A percentile compares a stretch with the other conserved stretches of the same genome.
Conservation (phyloP, 345 rosid species). For the Balakata baccata region DNA sequence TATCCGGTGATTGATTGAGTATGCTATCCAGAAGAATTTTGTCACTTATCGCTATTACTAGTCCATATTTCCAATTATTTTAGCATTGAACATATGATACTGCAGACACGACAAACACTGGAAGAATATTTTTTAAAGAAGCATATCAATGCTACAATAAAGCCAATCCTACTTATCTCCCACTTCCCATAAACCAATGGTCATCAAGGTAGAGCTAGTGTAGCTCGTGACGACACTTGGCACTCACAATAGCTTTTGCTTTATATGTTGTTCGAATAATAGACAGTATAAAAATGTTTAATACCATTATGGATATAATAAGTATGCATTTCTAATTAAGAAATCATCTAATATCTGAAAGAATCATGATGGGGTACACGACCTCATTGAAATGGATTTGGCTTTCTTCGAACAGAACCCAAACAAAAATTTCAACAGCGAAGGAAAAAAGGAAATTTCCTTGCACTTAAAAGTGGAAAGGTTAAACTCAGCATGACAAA, state of each 20-base stretch:
- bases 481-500: slow-evolving; percentile 7
- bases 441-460: not conserved
- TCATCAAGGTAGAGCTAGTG: slow-evolving; percentile 3
- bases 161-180: slow-evolving; percentile 18
- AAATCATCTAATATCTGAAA: slow-evolving; percentile 3
- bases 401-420: slow-evolving; percentile 1
- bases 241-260: slow-evolving; percentile 27
- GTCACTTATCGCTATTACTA: not conserved
- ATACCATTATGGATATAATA: not conserved
- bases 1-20: not conserved
- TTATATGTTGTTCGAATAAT: slow-evolving; percentile 18
- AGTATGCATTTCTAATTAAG: slow-evolving; percentile 6
- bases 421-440: not conserved
- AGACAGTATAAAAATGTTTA: slow-evolving; percentile 9
- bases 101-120: not conserved
- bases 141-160: not conserved
- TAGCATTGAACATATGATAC: not conserved
- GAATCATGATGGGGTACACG: slow-evolving; percentile 19
- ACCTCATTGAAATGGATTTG: slow-evolving; percentile 19
- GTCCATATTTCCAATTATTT: not conserved
- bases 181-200: slow-evolving; percentile 34
- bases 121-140: not conserved
- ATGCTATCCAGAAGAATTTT: slow-evolving; percentile 14
- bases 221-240: slow-evolving; percentile 28
- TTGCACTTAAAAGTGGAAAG: slow-evolving; percentile 1